Conservation (phyloP, 1,284 basidiomycete genomes). For the Cerrena zonata region DNA sequence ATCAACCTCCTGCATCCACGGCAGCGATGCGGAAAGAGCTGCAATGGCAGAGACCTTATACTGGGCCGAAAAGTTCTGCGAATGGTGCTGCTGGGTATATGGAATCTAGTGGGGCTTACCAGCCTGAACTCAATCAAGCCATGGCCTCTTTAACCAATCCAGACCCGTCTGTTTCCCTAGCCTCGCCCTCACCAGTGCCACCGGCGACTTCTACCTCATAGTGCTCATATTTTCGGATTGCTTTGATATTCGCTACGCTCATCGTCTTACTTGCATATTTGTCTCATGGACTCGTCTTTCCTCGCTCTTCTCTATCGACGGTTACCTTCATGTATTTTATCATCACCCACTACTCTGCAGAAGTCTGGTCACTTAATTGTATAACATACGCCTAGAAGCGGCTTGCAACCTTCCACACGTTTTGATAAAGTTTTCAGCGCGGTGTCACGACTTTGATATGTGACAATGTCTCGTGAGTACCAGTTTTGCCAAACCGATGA, state of each 20-base stretch:
- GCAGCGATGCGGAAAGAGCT: slow-evolving; percentile 8
- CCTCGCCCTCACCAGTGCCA: neutral
- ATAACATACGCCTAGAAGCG: no score
- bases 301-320: slow-evolving; percentile 31
- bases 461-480: no score
- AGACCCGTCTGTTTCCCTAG: neutral
- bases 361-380: no score
- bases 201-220: neutral
- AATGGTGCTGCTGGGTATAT: neutral
- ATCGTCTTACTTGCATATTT: neutral
- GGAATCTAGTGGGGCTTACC: no score
- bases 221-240: neutral
- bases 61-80: slow-evolving; percentile 14
- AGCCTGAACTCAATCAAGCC: neutral
- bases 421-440: no score
- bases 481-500: no score
- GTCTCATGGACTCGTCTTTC: slow-evolving; percentile 17
- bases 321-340: no score
- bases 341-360: no score
- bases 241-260: neutral
- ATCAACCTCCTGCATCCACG: neutral
- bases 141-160: neutral
- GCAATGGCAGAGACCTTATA: slow-evolving; percentile 24
- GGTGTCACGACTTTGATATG: no score
- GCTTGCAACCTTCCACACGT: no score